Base-by-base conservation (phyloP, 495 filamentous ascomycete genomes). In the Chaetomidium leptoderma region DNA sequence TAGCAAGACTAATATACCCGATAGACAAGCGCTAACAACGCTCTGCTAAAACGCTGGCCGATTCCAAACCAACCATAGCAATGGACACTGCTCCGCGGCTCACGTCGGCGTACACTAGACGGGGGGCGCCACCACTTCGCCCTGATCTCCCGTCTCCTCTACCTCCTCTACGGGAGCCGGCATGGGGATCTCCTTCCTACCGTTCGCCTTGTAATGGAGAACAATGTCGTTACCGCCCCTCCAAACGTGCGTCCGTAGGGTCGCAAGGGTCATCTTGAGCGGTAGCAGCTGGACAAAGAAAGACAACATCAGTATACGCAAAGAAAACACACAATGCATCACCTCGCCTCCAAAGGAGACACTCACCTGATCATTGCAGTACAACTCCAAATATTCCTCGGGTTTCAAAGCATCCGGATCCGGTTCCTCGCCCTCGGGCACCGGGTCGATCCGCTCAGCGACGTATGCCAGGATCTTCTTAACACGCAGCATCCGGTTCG, bases 401-500 rank as follows among this genome's bases (percentile, higher is more conserved):
- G 91, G 89, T 64, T 83, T 88, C 71, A 92, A 67, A 17, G 78
- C 76, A 29, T 84, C 76, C 10, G 79, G 76, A 51, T 84, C 82
- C 2, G 75, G 74, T 32, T 82, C 74, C 55, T 72, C 71, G 6
- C 76, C 73, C 17, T 72, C 71, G 7, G 61, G 24, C 17, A 73
- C 66, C 1, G 85, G 80, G 67, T 96, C 92, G 52, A 98, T 92
- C 48, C 90, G 81, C 69, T 98, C 93, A 2, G 91, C 87, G 7
- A 97, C 85, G 63, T 98, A 98, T 1, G 83, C 85, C 35, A 95
- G 72, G n/a, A 98, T 90, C 77, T 97, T 98, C 75, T 90, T 92
- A 4, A 92, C 88, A 43, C 93, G 82, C 29, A 98, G 80, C 95
- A 98, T 97, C 29, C 93, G 80, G 66, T 97, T 98, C 29, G 93